Percentiles rank a stretch among this genome's conserved stretches.
phyloP scores from a whole-genome alignment of 2,329 filamentous ascomycete species.

The Microascus cirrosus region DNA sequence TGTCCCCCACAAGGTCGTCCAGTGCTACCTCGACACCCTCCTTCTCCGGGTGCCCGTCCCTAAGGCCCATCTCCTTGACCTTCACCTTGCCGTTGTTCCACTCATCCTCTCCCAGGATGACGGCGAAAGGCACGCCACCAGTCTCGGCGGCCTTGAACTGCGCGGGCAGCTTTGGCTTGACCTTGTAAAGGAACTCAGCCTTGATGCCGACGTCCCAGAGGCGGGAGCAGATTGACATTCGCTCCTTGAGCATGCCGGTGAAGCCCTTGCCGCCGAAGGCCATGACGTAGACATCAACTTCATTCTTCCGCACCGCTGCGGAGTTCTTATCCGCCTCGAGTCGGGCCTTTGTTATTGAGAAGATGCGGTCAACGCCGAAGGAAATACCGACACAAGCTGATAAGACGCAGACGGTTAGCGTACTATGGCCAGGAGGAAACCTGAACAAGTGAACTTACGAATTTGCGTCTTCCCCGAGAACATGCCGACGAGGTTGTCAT shows the following conservation, averaged over 20 bases:
- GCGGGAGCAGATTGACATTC: conserved; percentile 65
- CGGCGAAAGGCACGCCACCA: conserved; percentile 68
- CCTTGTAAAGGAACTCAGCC: conserved; percentile 82
- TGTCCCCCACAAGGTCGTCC: conserved; percentile 49
- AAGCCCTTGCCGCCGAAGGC: conserved; percentile 83
- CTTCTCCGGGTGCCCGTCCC: conserved; percentile 79
- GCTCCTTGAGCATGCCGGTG: conserved; percentile 67
- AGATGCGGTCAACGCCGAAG: conserved; percentile 92
- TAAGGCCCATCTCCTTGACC: conserved; percentile 67
- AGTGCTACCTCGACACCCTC: conserved; percentile 68
- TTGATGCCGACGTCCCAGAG: conserved; percentile 87
- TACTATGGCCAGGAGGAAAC: not conserved
- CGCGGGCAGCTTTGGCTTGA: conserved; percentile 75
- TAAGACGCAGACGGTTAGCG: not conserved
- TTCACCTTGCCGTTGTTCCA: conserved; percentile 72
- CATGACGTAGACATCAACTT: conserved; percentile 91
- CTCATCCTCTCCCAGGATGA: conserved; percentile 89
- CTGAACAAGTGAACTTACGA: conserved; percentile 19
- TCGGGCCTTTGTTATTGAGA: conserved; percentile 76
- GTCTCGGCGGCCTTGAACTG: conserved; percentile 88
- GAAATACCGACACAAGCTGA: conserved; percentile 48
- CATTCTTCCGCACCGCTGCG: conserved; percentile 46
- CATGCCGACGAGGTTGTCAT: conserved; percentile 91
- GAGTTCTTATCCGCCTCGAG: conserved; percentile 50
- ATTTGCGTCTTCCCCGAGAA: conserved; percentile 78